A percentile compares a stretch with the other conserved stretches of the same genome.
Conservation (phyloP, 169 alveolate species). For the Plasmodium fragile region DNA sequence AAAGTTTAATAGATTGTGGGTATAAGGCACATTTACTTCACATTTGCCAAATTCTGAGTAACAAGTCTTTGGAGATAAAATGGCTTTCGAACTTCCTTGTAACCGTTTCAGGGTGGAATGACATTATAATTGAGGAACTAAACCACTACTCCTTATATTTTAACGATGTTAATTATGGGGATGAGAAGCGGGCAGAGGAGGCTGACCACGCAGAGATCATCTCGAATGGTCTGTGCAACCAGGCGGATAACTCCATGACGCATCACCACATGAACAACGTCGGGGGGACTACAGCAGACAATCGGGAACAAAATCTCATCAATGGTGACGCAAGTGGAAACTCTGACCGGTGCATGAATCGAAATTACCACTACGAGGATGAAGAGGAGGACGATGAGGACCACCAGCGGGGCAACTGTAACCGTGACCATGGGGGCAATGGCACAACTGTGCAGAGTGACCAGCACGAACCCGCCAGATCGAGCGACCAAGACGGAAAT, state of each 20-base stretch:
- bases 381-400: background rate
- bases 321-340: background rate
- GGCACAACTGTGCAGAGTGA: background rate
- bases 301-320: background rate
- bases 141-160: slow-evolving; percentile 66
- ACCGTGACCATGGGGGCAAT: background rate
- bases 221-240: background rate
- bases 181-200: slow-evolving; percentile 48
- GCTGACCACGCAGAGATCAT: slow-evolving; percentile 4
- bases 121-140: slow-evolving; percentile 48
- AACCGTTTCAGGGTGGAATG: slow-evolving; percentile 74
- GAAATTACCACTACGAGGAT: background rate
- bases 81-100: slow-evolving; percentile 65
- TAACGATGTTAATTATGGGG: slow-evolving; percentile 17
- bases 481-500: background rate
- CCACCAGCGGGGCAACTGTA: background rate
- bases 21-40: slow-evolving; percentile 65
- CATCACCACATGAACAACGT: background rate
- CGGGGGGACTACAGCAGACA: background rate
- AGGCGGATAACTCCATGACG: background rate
- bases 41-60: slow-evolving; percentile 63
- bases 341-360: background rate
- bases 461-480: background rate
- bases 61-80: slow-evolving; percentile 62
- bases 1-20: slow-evolving; percentile 66